Percentiles rank a stretch among this genome's conserved stretches.
phyloP scores from a whole-genome alignment of 2,329 filamentous ascomycete species.

The Diaporthe citriasiana region DNA sequence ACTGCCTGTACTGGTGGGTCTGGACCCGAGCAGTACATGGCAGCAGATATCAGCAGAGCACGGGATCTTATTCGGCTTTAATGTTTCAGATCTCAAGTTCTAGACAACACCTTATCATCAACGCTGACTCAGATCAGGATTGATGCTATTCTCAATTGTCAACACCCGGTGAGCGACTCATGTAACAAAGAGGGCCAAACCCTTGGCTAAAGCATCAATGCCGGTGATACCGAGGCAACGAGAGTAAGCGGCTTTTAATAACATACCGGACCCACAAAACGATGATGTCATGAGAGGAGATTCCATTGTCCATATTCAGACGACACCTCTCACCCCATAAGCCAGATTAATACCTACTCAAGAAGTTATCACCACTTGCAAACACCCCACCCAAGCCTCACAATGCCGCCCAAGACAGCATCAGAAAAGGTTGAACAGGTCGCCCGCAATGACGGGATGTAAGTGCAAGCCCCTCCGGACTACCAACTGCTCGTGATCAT shows the following conservation, averaged over 20 bases:
- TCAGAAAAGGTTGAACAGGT: neutral
- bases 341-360: neutral
- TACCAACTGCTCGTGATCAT: neutral
- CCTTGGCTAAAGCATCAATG: neutral
- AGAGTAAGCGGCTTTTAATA: neutral
- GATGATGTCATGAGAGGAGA: neutral
- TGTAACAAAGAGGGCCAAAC: neutral
- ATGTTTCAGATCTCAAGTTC: too few relatives aligned
- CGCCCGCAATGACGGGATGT: constrained; percentile 18
- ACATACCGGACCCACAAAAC: neutral
- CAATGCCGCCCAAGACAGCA: constrained; percentile 28
- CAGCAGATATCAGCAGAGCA: too few relatives aligned
- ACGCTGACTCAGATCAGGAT: too few relatives aligned
- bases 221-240: constrained; percentile 1
- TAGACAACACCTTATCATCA: too few relatives aligned
- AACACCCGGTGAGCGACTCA: neutral
- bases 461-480: neutral
- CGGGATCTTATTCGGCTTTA: too few relatives aligned
- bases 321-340: neutral
- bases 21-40: too few relatives aligned
- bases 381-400: neutral
- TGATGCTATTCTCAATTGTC: too few relatives aligned
- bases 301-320: neutral
- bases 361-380: too few relatives aligned
- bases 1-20: too few relatives aligned